Base-by-base conservation (phyloP, 345 rosid genomes). In the Clausena lansium region DNA sequence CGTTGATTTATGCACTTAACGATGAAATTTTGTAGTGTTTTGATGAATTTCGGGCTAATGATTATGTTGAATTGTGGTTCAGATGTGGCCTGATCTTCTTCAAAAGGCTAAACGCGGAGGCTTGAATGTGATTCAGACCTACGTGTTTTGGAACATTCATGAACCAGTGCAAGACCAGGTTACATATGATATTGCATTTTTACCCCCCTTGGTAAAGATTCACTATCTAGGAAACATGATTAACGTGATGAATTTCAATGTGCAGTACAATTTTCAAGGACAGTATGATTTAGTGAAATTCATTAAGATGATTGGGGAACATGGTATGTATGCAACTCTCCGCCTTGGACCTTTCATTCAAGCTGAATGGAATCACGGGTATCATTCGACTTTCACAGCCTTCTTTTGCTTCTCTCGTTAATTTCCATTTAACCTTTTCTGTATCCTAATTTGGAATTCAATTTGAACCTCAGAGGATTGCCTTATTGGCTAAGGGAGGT, bases 341-440 rank as follows among this genome's bases (percentile, higher is more conserved):
- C 82, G 98, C 83, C 77, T 92, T 78, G 99, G 99, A 50, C 98
- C 99, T 2, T 96, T 92, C 84, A 86, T 96, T 73, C 97, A 96
- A 76, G 99, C 94, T 74, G 99, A 96, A 85, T 96, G 98, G 98
- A 96, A 86, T 82, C 95, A 96, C 47, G 99, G 99, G 99, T 96
- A 91, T 52, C 70, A 81, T 67, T 55, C n/a, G 67, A 25, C 9
- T 78, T 52, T 45, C 54, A 41, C 50, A 27, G 15, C 75, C 59
- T 52, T 5, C 27, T 11, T 39, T 39, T 59, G 68, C 59, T 14
- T 47, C 73, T 57, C 58, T 7, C 27, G 50, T 3, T 36, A 27
- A 36, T 4, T 24, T 6, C 19, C 0, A 3, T 32, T 33, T 33
- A 47, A n/a, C 2, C 4, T 59, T 45, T 22, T 24, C 59, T 32